These are phyloP conservation scores for Leccinum boreale DNA, from an alignment of 768 basidiomycete genomes.

Conservation along the genomic window DNA sequence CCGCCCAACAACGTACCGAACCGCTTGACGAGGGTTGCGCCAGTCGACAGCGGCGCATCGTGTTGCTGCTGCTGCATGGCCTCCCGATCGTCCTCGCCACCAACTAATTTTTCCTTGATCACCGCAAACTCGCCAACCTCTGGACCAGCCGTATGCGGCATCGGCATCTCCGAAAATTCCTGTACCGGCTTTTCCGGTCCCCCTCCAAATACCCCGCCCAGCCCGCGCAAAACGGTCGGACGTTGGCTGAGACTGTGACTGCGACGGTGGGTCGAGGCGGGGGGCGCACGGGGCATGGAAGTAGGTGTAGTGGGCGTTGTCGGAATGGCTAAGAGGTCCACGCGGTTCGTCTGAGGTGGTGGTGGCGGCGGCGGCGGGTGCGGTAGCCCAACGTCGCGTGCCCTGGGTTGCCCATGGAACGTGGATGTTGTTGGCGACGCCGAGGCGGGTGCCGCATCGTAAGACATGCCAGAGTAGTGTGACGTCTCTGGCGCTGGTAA, in stretches of 20 bases:
- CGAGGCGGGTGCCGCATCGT: slow-evolving; percentile 50
- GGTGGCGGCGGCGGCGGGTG: slow-evolving; percentile 12
- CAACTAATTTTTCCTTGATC: slow-evolving; percentile 31
- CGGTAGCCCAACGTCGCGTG: slow-evolving; percentile 58
- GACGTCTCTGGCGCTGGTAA: slow-evolving; percentile 79
- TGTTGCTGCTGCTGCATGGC: slow-evolving; percentile 4
- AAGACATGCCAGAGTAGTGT: slow-evolving; percentile 80
- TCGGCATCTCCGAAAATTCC: slow-evolving; percentile 41
- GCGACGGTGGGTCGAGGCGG: slow-evolving; percentile 74
- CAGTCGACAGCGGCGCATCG: slow-evolving; percentile 45
- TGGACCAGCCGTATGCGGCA: slow-evolving; percentile 64
- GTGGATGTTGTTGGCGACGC: slow-evolving; percentile 56
- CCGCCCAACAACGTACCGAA: slow-evolving; percentile 62
- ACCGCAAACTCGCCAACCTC: slow-evolving; percentile 54
- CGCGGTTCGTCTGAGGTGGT: slow-evolving; percentile 27
- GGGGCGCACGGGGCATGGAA: slow-evolving; percentile 61
- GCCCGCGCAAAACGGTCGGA: slow-evolving; percentile 50
- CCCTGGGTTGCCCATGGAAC: slow-evolving; percentile 62
- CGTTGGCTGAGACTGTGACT: slow-evolving; percentile 84
- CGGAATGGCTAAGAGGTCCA: slow-evolving; percentile 25
- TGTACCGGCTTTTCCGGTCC: slow-evolving; percentile 35
- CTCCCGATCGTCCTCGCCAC: slow-evolving; percentile 25
- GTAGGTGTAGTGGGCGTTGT: slow-evolving; percentile 28
- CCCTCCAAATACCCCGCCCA: slow-evolving; percentile 62
- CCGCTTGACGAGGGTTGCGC: slow-evolving; percentile 72